phyloP scores from a whole-genome alignment of 176 grass and related monocot species.

The Sorghum bicolor region DNA sequence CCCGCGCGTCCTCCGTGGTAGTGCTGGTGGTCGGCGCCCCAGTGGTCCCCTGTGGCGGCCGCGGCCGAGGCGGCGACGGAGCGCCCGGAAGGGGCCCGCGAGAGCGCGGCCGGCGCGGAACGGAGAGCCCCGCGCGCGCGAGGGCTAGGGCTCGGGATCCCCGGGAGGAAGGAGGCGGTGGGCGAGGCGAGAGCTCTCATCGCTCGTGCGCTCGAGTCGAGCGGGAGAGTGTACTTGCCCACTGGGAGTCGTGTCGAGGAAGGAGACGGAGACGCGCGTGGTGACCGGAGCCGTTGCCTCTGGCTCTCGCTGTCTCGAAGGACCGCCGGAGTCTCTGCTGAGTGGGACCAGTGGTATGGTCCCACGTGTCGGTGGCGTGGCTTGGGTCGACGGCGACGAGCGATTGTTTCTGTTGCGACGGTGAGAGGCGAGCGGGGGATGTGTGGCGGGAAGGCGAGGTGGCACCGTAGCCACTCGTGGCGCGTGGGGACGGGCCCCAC shows the following conservation, averaged over 20 bases:
- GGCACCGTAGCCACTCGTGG: slow-evolving; percentile 22
- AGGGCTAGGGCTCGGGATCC: background rate
- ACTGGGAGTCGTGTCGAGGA: background rate
- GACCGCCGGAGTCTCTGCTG: background rate
- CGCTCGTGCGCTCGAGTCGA: background rate
- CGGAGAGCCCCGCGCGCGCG: background rate
- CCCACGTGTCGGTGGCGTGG: slow-evolving; percentile 9
- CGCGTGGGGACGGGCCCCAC: background rate
- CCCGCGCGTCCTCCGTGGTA: background rate
- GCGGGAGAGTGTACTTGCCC: background rate
- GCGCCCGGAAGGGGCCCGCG: slow-evolving; percentile 1
- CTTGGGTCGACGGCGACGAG: background rate
- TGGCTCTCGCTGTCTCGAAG: background rate
- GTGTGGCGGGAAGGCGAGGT: slow-evolving; percentile 35
- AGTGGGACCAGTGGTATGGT: fast-evolving
- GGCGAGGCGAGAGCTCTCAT: slow-evolving; percentile 39
- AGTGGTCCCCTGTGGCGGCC: slow-evolving; percentile 44
- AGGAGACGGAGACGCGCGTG: background rate
- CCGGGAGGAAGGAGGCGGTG: slow-evolving; percentile 24
- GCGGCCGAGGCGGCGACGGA: slow-evolving; percentile 6
- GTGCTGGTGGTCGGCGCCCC: slow-evolving; percentile 26
- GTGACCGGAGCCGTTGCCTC: background rate
- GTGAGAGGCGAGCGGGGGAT: background rate
- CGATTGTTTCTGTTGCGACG: slow-evolving; percentile 25
- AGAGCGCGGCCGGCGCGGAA: slow-evolving; percentile 13